These are phyloP conservation scores for Phytophthora syringae DNA, from an alignment of 352 stramenopile species.

Conservation along the genomic window DNA sequence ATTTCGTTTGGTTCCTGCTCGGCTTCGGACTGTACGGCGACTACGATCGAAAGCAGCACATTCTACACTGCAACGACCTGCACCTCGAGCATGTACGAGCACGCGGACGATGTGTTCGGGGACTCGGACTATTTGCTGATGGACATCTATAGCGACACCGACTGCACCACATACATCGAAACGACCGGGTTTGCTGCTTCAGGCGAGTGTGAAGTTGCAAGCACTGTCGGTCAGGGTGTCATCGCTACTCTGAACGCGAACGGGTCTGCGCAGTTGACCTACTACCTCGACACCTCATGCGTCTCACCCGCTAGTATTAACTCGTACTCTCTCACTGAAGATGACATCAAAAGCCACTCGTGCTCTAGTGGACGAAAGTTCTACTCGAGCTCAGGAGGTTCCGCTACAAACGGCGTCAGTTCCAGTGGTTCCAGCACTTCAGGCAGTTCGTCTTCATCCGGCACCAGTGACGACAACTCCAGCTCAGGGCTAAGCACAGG, in stretches of 20 bases:
- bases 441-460: slow-evolving; percentile 12
- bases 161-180: slow-evolving; percentile 33
- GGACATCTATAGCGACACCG: slow-evolving; percentile 27
- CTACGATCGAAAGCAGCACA: slow-evolving; percentile 16
- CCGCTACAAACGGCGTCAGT: slow-evolving; percentile 11
- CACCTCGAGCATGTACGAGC: slow-evolving; percentile 24
- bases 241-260: slow-evolving; percentile 32
- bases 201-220: slow-evolving; percentile 28
- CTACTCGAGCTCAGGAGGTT: slow-evolving; percentile 28
- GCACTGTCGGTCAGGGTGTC: slow-evolving; percentile 26
- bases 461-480: slow-evolving; percentile 16
- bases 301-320: background rate
- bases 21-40: slow-evolving; percentile 12
- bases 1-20: slow-evolving; percentile 12
- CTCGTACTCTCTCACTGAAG: slow-evolving; percentile 12
- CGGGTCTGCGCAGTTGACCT: slow-evolving; percentile 32
- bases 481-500: slow-evolving; percentile 20
- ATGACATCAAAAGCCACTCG: slow-evolving; percentile 20
- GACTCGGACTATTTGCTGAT: slow-evolving; percentile 30
- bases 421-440: slow-evolving; percentile 2
- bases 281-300: slow-evolving; percentile 32
- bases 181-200: slow-evolving; percentile 19
- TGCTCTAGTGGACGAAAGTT: slow-evolving; percentile 24
- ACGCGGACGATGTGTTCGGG: slow-evolving; percentile 26
- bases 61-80: slow-evolving; percentile 36